Base-by-base conservation (phyloP, 495 filamentous ascomycete genomes). In the Bombardia bombarda region DNA sequence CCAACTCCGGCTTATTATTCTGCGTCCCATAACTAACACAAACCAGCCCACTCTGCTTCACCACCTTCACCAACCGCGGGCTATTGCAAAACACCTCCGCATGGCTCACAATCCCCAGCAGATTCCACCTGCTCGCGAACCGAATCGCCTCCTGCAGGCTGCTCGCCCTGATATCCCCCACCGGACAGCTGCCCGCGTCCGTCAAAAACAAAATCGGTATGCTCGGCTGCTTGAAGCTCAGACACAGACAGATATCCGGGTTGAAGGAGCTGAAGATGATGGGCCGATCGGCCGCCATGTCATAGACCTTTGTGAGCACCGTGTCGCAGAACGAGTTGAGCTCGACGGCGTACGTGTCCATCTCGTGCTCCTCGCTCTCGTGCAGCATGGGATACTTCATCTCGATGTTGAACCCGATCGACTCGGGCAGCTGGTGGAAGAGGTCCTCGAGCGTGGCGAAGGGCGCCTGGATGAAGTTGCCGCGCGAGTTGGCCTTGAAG, bases 301-400 rank as follows among this genome's bases (percentile, higher is more conserved):
- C 67, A 54, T 96, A 96, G 8, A 95, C 90, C 58, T 85, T 90
- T 19, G 68, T 76, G 3, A 99, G 72, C 8, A 99, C 84, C 3
- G 87, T 92, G 60, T 99, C 90, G 54, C 94, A 90, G 61, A 95
- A 99, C 3, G 84, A 87, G 62, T 99, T 99, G 47, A 97, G 78
- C 65, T 99, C 93, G 34, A 99, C 84, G 5, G 87, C 90, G 58
- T 92, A 96, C 7, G 87, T 86, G 57, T 97, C 93, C 93, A 99
- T 97, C 50, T 93, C 89, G 48, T 95, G 83, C 59, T 92, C 85
- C 60, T 94, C 87, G 53, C 74, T 83, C 70, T 99, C 93, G 55
- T 86, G 80, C 36, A 97, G 78, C 88, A 96, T 96, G 17, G 93
- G 93, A 61, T 99, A 99, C 60, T 97, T 99, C 73, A 99, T 82